Base-by-base conservation (phyloP, 192 early-diverging fungal genomes). In the Dispira simplex region DNA sequence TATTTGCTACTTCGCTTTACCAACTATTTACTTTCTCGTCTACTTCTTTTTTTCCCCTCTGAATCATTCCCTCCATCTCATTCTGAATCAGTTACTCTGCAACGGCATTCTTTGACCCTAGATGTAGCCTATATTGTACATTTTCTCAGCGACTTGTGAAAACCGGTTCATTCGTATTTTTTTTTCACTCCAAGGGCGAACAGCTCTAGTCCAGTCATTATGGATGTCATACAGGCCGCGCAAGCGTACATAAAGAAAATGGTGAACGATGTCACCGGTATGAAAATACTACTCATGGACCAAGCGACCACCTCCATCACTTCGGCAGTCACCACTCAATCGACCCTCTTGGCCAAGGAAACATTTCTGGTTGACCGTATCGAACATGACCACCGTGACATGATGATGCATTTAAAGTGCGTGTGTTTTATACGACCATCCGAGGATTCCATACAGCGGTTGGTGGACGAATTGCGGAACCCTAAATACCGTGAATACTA, bases 401-500 rank as follows among this genome's bases (percentile, higher is more conserved):
- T 83, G 70, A 93, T 99, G 90, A 82, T 83, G 39, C 97, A 99
- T 71, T 66, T 99, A 46, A 95, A 95, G 69, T 98, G 95, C 65
- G 75, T 99, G 44, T 90, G 87, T 66, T 99, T 98, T 73, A 67
- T 91, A 14, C 69, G 97, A 49, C 93, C 95, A 0, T 90, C 93
- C 0, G 73, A 79, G 10, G 85, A 91, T 46, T 89, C 89, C 5
- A 76, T 98, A 23, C 91, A 91, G 70, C 83, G 79, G 27, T 69
- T 99, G 59, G 79, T 93, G 16, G 89, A 93, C 58, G 97, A 99
- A 74, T 78, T 99, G 27, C 71, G 88, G 51, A 87, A 88, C 23
- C 97, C 97, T 8, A 81, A 84, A 46, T 99, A 96, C 75, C 91
- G 90, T 55, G 93, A 95, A 66, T 99, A 99, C 70, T 95, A 94